A percentile compares a stretch with the other conserved stretches of the same genome.
Conservation (phyloP, 2,329 filamentous ascomycete species). For the Paecilomyces fulvus region DNA sequence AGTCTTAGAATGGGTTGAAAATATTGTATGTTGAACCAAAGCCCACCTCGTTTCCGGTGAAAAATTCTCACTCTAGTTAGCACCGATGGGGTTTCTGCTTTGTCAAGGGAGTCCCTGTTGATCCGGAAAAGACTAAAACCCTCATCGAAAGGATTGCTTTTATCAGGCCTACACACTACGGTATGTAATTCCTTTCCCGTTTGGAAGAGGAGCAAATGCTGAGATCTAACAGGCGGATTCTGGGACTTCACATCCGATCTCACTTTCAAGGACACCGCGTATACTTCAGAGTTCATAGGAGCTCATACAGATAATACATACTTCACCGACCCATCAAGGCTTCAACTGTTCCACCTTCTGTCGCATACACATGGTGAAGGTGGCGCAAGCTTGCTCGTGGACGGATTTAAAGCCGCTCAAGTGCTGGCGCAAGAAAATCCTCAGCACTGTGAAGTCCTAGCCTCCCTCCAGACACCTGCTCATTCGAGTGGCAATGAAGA, state of each 20-base stretch:
- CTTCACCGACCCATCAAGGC: constrained; percentile 81
- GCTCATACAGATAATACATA: constrained; percentile 95
- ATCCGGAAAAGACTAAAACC: constrained; percentile 62
- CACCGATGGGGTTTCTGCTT: constrained; percentile 67
- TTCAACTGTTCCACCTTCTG: constrained; percentile 88
- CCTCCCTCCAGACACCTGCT: constrained; percentile 53
- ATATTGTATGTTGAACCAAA: constrained; percentile 40
- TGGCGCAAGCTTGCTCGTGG: constrained; percentile 73
- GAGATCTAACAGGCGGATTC: constrained; percentile 46
- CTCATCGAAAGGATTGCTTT: constrained; percentile 75
- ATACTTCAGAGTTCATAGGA: constrained; percentile 73
- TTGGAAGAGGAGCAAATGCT: not conserved
- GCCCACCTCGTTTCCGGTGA: not conserved
- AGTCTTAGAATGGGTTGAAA: constrained; percentile 54
- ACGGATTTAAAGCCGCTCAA: constrained; percentile 68
- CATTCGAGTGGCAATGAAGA: constrained; percentile 85
- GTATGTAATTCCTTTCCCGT: constrained; percentile 38
- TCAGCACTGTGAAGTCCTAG: constrained; percentile 51
- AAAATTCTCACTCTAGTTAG: constrained; percentile 34
- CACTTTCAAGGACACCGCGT: constrained; percentile 80
- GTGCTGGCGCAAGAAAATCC: constrained; percentile 49
- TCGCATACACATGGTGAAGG: constrained; percentile 61
- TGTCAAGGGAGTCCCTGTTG: constrained; percentile 59
- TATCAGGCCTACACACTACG: constrained; percentile 86
- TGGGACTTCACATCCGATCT: constrained; percentile 88